Conservation (phyloP, 108 stramenopile species). For the Nitzschia sp. region DNA sequence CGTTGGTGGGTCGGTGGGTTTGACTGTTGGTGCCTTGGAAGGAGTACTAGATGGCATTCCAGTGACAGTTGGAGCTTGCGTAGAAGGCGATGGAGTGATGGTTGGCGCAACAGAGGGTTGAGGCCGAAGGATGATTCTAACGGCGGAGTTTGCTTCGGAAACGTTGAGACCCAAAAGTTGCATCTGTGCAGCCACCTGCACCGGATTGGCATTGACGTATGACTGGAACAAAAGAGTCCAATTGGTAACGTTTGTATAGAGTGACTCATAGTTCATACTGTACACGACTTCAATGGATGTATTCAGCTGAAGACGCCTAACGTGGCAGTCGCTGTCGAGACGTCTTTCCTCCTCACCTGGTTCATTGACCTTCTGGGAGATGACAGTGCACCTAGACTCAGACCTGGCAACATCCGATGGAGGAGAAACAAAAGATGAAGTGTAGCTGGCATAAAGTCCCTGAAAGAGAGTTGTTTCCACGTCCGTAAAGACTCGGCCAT, state of each 20-base stretch:
- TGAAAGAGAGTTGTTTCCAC: slow-evolving; percentile 20
- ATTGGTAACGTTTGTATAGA: slow-evolving; percentile 45
- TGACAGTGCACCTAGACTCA: slow-evolving; percentile 5
- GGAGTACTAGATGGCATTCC: slow-evolving; percentile 33
- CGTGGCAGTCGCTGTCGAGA: neutral
- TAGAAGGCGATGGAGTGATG: slow-evolving; percentile 20
- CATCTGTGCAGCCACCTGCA: slow-evolving; percentile 42
- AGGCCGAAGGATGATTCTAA: slow-evolving; percentile 20
- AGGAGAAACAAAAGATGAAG: slow-evolving; percentile 25
- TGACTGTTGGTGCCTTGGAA: slow-evolving; percentile 7
- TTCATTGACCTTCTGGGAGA: neutral
- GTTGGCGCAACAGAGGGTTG: slow-evolving; percentile 22
- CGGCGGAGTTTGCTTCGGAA: slow-evolving; percentile 4
- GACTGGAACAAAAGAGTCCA: slow-evolving; percentile 48
- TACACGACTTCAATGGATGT: slow-evolving; percentile 29
- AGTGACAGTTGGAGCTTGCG: slow-evolving; percentile 39
- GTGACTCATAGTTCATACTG: slow-evolving; percentile 47
- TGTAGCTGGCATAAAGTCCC: slow-evolving; percentile 30
- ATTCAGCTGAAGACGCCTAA: slow-evolving; percentile 4
- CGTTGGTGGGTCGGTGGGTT: neutral
- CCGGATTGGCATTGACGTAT: slow-evolving; percentile 49
- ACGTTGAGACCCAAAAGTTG: slow-evolving; percentile 43
- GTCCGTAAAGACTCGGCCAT: slow-evolving; percentile 25
- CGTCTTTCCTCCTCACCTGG: neutral
- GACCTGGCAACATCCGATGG: neutral